Evolutionary conservation across 2,329 filamentous ascomycete genomes (phyloP).

Genomic region (Arthrobotrys sphaeroides): DNA sequence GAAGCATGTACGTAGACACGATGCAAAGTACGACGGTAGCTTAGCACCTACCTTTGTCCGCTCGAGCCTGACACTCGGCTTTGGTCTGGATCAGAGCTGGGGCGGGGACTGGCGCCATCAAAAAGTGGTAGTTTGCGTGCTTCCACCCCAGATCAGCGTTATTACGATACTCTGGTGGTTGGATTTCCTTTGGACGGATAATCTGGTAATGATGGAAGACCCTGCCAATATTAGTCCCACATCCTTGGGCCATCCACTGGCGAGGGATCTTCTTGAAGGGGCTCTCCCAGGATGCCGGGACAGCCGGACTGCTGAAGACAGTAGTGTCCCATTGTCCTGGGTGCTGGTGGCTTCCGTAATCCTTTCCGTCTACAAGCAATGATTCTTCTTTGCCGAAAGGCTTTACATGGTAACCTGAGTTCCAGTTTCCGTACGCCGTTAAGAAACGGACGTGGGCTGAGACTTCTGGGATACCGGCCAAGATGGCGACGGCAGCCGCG

Average conservation of each 20-base stretch:
- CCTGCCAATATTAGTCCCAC: neutral
- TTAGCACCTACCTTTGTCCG: neutral
- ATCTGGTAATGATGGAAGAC: neutral
- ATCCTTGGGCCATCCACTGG: neutral
- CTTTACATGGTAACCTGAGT: neutral
- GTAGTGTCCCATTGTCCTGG: constrained; percentile 8
- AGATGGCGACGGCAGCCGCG: neutral
- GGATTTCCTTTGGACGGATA: neutral
- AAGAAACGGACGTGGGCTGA: neutral
- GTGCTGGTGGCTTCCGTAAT: neutral
- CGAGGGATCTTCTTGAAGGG: neutral
- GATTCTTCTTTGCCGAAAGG: neutral
- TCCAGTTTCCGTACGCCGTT: neutral
- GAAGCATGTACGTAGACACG: neutral
- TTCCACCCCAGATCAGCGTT: neutral
- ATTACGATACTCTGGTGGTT: neutral
- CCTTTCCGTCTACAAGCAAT: neutral
- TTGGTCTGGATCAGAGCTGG: neutral
- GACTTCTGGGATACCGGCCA: neutral
- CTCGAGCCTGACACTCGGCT: neutral
- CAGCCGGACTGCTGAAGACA: constrained; percentile 12
- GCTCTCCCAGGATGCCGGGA: neutral
- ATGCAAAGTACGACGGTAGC: neutral
- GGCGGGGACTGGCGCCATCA: neutral
- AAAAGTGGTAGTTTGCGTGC: constrained; percentile 13